Base-by-base conservation (phyloP, 257 asterid species). In the Forsythia viridissima region DNA sequence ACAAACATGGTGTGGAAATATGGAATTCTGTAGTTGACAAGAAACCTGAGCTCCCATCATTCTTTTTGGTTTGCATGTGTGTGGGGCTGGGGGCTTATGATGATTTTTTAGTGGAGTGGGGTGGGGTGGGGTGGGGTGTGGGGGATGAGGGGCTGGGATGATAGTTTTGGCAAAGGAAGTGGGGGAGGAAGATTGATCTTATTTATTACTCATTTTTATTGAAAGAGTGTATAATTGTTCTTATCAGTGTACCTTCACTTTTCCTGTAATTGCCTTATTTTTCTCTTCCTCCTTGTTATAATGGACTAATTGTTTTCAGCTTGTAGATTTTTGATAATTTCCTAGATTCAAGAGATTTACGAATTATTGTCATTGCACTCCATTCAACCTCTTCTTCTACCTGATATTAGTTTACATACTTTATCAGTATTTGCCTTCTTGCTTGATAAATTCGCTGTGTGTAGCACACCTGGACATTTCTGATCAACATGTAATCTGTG, bases 401-500 rank as follows among this genome's bases (percentile, higher is more conserved):
- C 37, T 63, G 70, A 63, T 63, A 21, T 63, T 61, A n/a, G 34
- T 57, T 57, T 57, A 63, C 11, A 63, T 9, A 61, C 37, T 21
- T 61, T 13, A 61, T 61, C 20, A 7, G 37, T 7, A n/a, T 61
- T 61, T 61, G 12, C 68, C 15, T 20, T 20, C 37, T n/a, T 20
- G 34, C 40, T 77, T 63, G 36, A 44, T 71, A 59, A 2, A 6
- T 61, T 61, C 1, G 37, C 13, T 21, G 5, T 24, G 36, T 59
- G 69, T 24, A 20, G 59, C 82, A 52, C 71, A 66, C 73, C 73
- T 61, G 46, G 63, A 67, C 16, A 44, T 46, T 24, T 40, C 30
- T 8, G 74, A 51, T 55, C 41, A 55, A 57, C 8, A 30, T 43
- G 21, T 59, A 74, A 65, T 63, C 40, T 42, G 36, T 59, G 57